Evolutionary conservation across 164 flowering plant genomes (phyloP).

Genomic region (Tetrastigma voinierianum): DNA sequence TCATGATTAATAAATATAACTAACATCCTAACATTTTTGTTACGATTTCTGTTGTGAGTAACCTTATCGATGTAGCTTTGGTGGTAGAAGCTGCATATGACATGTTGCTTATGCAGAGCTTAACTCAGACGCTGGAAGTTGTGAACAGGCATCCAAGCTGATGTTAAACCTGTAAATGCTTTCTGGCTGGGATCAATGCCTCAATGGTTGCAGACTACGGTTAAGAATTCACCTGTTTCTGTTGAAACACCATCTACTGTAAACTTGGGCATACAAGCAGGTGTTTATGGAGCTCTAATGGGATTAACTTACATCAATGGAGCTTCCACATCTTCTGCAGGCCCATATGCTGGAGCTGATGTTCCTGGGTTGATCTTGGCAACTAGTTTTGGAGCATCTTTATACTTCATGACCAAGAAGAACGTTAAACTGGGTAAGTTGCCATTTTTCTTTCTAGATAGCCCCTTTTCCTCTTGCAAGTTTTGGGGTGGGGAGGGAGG

Average conservation of each 20-base stretch:
- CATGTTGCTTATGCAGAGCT: constrained; percentile 89
- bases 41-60: too few species aligned
- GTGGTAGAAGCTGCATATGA: constrained; percentile 98
- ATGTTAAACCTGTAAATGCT: constrained; percentile 63
- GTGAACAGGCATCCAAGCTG: constrained; percentile 71
- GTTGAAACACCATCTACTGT: constrained; percentile 65
- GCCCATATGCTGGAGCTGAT: constrained; percentile 65
- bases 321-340: constrained; percentile 42
- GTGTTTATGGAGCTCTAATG: constrained; percentile 86
- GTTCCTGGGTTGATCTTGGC: constrained; percentile 89
- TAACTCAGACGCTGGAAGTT: constrained; percentile 77
- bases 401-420: constrained; percentile 86
- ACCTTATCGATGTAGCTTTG: constrained; percentile 10
- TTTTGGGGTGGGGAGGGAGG: too few species aligned
- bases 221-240: constrained; percentile 58
- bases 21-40: too few species aligned
- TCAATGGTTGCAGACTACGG: constrained; percentile 64
- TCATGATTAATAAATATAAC: too few species aligned
- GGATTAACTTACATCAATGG: constrained; percentile 77
- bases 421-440: constrained; percentile 69
- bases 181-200: constrained; percentile 58
- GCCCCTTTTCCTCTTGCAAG: not conserved
- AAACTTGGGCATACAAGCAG: constrained; percentile 75
- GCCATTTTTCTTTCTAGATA: not conserved
- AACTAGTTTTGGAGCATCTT: constrained; percentile 83